Base-by-base conservation (phyloP, 2,329 filamentous ascomycete genomes). In the Magnaporthiopsis incrustans region DNA sequence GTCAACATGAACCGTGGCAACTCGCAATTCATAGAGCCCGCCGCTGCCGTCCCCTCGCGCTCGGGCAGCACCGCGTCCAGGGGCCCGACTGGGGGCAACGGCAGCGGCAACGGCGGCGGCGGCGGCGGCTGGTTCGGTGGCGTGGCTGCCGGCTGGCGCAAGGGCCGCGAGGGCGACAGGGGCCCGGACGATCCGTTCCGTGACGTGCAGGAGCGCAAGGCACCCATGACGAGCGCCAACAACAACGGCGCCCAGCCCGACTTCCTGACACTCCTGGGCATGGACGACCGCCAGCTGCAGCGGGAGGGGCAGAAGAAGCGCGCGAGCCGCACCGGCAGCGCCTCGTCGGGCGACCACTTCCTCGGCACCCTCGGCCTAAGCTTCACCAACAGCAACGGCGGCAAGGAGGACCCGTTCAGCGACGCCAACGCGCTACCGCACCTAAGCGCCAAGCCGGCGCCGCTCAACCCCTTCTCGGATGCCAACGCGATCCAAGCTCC, bases 1-100 rank as follows among this genome's bases (percentile, higher is more conserved):
- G 78, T 84, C 35, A 79, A 84, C 64, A 75, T 84, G 67, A 78
- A 85, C 71, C 75, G 81, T 60, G 80, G 81, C 8, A 82, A 81
- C 67, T 83, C 83, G 11, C 83, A 85, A 67, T 83, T 82, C 66
- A 74, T 78, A 65, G 74, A 77, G 30, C 65, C 68, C 62, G 66
- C 50, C 50, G 38, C 26, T 15, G 32, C 66, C 15, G 70, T 70
- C 33, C 77, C 30, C 15, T 57, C 61, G 5, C 27, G 61, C n/a
- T 62, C 57, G 56, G 44, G 25, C 56, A 61, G 58, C 56, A 63
- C 26, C 33, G 57, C 66, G 79, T 76, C 65, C 44, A 57, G 1
- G 33, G 8, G 32, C 59, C 57, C 76, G 77, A 38, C 60, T 64
- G 30, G 76, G 72, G 59, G 75, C 74, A 59, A 77, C 78, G 56